Percentiles rank a stretch among this genome's conserved stretches.
phyloP scores from a whole-genome alignment of 331 rosid genomes.

The Cucumis variabilis region DNA sequence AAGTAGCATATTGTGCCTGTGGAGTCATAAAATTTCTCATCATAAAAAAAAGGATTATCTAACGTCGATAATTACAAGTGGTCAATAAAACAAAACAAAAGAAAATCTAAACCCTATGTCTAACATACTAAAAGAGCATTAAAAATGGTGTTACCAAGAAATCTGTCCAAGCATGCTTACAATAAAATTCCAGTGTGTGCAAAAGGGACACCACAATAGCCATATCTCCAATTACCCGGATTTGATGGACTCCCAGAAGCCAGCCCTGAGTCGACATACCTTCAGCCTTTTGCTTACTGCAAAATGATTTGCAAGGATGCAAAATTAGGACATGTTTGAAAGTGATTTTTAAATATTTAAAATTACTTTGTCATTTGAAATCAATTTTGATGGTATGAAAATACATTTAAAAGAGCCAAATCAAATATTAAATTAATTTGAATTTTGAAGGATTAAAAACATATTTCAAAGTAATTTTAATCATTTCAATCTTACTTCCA shows the following conservation, averaged over 20 bases:
- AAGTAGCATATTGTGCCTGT: not conserved
- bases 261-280: conserved; percentile 66
- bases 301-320: conserved; percentile 21
- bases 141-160: not conserved
- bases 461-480: not conserved
- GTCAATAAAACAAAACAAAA: not conserved
- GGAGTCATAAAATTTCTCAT: not conserved
- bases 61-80: not conserved
- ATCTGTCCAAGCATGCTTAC: conserved; percentile 3
- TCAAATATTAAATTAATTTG: too few relatives aligned
- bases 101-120: not conserved
- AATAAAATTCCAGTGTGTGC: conserved; percentile 23
- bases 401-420: too few relatives aligned
- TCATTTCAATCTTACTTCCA: not conserved
- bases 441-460: too few relatives aligned
- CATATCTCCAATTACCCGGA: conserved; percentile 72
- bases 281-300: conserved; percentile 64
- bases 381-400: too few relatives aligned
- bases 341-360: too few relatives aligned
- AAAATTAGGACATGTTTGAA: not conserved
- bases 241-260: conserved; percentile 93
- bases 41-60: not conserved
- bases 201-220: conserved; percentile 23
- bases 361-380: too few relatives aligned
- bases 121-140: not conserved